These are phyloP conservation scores for Cenchrus americanus DNA, from an alignment of 176 grass and related monocot genomes.

Conservation along the genomic window DNA sequence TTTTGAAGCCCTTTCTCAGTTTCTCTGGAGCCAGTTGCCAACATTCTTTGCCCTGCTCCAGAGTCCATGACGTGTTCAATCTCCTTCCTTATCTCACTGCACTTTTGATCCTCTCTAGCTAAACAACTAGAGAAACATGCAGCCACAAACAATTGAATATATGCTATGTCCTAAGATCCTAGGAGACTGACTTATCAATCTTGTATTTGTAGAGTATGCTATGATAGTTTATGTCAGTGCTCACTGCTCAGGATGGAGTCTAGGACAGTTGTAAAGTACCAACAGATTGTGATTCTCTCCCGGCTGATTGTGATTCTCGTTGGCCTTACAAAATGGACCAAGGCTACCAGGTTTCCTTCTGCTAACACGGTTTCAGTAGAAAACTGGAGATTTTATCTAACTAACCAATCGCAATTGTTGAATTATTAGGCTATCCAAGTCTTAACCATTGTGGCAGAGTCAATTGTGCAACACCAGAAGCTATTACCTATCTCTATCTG, in stretches of 20 bases:
- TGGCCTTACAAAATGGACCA: conserved; percentile 38
- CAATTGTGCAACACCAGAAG: conserved; percentile 52
- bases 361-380: conserved; percentile 27
- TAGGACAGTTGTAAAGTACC: conserved; percentile 43
- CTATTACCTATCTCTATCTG: conserved; percentile 47
- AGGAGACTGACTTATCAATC: conserved; percentile 17
- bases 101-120: conserved; percentile 18
- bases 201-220: conserved; percentile 22
- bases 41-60: conserved; percentile 47
- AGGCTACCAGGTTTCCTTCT: conserved; percentile 29
- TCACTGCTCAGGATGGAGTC: conserved; percentile 24
- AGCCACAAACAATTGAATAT: conserved; percentile 27
- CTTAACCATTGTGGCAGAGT: conserved; percentile 27
- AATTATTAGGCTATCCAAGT: conserved; percentile 34
- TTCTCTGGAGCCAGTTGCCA: conserved; percentile 18
- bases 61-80: conserved; percentile 22
- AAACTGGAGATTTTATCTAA: conserved; percentile 28
- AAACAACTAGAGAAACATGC: conserved; percentile 33
- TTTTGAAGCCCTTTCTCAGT: conserved; percentile 32
- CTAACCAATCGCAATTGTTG: conserved; percentile 40
- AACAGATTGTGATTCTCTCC: not conserved
- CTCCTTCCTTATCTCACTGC: not conserved
- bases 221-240: conserved; percentile 24
- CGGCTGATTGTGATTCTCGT: conserved; percentile 33
- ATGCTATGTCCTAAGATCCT: conserved; percentile 43